Percentiles rank a stretch among this genome's conserved stretches.
Evolutionary conservation across 169 alveolate genomes (phyloP).

Genomic region (Cryptosporidium ubiquitum): DNA sequence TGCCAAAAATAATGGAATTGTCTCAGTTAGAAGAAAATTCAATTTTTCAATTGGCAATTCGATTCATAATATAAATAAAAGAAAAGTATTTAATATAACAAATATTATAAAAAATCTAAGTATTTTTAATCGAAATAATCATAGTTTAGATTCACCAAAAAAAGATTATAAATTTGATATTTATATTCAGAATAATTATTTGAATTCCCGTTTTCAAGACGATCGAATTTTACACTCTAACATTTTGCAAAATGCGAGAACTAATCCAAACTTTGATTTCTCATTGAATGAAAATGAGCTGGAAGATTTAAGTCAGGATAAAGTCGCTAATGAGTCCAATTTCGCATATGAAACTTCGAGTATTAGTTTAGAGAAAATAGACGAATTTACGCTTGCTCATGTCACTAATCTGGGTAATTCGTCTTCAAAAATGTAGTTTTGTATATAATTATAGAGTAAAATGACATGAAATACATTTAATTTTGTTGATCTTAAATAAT

Average conservation of each 20-base stretch:
- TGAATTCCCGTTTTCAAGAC: constrained; percentile 34
- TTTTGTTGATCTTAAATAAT: neutral
- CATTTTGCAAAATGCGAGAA: neutral
- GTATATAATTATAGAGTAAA: neutral
- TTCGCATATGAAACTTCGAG: constrained; percentile 19
- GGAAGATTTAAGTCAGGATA: constrained; percentile 16
- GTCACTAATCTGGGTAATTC: constrained; percentile 61
- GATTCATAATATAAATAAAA: neutral
- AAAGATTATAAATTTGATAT: constrained; percentile 19
- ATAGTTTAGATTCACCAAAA: neutral
- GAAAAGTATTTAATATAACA: neutral
- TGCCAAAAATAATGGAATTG: neutral
- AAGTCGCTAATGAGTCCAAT: constrained; percentile 3
- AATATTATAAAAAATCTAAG: constrained; percentile 4
- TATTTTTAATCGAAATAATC: neutral
- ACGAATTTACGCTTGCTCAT: constrained; percentile 71
- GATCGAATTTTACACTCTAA: neutral
- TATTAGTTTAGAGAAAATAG: constrained; percentile 67
- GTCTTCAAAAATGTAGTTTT: neutral
- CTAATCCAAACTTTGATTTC: constrained; percentile 3
- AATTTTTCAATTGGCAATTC: neutral
- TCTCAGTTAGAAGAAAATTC: neutral
- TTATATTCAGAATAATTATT: constrained; percentile 5
- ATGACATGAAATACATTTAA: neutral
- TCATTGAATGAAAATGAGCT: constrained; percentile 28